phyloP scores from a whole-genome alignment of 805 yeast species.

The Candida cerambycidarum region DNA sequence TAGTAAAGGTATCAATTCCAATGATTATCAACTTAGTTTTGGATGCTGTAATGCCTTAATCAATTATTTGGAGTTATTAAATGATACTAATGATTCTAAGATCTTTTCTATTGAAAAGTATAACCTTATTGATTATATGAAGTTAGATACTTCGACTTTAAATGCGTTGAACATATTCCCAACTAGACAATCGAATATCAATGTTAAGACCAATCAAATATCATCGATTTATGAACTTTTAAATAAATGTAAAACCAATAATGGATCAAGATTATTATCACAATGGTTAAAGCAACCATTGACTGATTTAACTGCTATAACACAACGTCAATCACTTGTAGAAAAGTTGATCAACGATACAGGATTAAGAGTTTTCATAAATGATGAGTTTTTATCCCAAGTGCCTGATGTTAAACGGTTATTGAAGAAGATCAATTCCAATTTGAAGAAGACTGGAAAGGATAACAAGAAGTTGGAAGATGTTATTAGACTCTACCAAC shows the following conservation, averaged over 20 bases:
- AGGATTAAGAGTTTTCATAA: slow-evolving; percentile 61
- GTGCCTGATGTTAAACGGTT: slow-evolving; percentile 85
- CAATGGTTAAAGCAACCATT: slow-evolving; percentile 98
- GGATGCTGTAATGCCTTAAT: slow-evolving; percentile 68
- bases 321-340: slow-evolving; percentile 73
- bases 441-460: slow-evolving; percentile 30
- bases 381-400: slow-evolving; percentile 62
- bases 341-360: slow-evolving; percentile 69
- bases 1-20: slow-evolving; percentile 49
- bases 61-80: slow-evolving; percentile 62
- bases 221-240: slow-evolving; percentile 75
- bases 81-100: slow-evolving; percentile 47
- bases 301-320: slow-evolving; percentile 59
- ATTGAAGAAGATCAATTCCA: slow-evolving; percentile 57
- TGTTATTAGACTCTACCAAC: slow-evolving; percentile 83
- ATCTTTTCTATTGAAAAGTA: slow-evolving; percentile 60
- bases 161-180: slow-evolving; percentile 88
- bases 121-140: slow-evolving; percentile 78
- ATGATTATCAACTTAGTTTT: slow-evolving; percentile 52
- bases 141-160: slow-evolving; percentile 86
- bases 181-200: slow-evolving; percentile 21
- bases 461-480: slow-evolving; percentile 75
- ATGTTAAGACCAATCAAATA: slow-evolving; percentile 23
- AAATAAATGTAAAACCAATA: slow-evolving; percentile 83
- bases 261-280: slow-evolving; percentile 84